Base-by-base conservation (phyloP, 192 early-diverging fungal genomes). In the Polychytrium aggregatum region DNA sequence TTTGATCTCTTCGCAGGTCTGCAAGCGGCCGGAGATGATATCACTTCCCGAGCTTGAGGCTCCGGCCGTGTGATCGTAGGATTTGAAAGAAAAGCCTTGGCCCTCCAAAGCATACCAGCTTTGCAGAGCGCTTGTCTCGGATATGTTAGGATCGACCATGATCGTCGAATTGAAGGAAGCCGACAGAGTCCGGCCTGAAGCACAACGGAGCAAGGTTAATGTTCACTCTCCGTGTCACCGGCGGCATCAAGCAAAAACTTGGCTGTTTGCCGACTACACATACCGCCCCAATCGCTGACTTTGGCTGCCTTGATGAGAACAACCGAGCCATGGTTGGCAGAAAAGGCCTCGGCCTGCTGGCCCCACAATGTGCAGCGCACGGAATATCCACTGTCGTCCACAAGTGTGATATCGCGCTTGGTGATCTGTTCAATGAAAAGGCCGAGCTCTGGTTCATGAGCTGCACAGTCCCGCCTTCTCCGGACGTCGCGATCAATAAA, bases 351-450 rank as follows among this genome's bases (percentile, higher is more conserved):
- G 4, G 93, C 92, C 18, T 81, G 68, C n/a, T 62, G 27, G 44
- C 85, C 92, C 90, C 92, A 98, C 29, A 97, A 65, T 16, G 93
- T 94, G 18, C 84, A 33, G 2, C 81, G 75, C 22, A 91, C 81
- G 34, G 72, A 65, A 39, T 72, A 86, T 6, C 60, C 64, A 22
- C 76, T 75, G 37, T 76, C 63, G 57, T 98, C 96, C 0, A 86
- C 86, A 41, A 98, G 40, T 0, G 59, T 72, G 38, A 96, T 17
- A 4, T 96, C 90, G 24, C 93, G 74, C 66, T 97, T 98, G 26
- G 65, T 61, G 38, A 89, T 59, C 74, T n/a, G n/a, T n/a, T n/a
- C n/a, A n/a, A n/a, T n/a, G n/a, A n/a, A n/a, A n/a, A n/a, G n/a
- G n/a, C n/a, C n/a, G n/a, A n/a, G n/a, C n/a, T n/a, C n/a, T n/a